Base-by-base conservation (phyloP, 306 rosid species). In the Cucumis cinereus region DNA sequence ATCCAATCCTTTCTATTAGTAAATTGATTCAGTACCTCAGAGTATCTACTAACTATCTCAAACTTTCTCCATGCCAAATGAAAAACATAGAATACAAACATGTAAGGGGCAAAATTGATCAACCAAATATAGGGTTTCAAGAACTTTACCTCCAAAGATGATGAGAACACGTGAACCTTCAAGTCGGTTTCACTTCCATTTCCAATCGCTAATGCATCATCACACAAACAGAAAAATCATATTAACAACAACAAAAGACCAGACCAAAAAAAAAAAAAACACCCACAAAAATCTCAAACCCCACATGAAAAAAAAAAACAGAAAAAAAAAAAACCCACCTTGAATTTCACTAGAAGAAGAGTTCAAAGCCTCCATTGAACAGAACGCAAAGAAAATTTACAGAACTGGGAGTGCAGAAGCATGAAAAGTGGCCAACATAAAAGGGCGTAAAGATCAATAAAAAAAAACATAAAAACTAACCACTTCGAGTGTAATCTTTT, bases 91-190 rank as follows among this genome's bases (percentile, higher is more conserved):
- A 43, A 30, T n/a, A 35, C 74, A 43, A 67, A 45, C 54, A 69
- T 40, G 23, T 8, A 24, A 23, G 38, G 70, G 73, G 77, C 7
- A 61, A 77, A 49, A 68, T 71, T 43, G 61, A 59, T 26, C 38
- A 26, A 55, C 13, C 58, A 2, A 56, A 82, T 40, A 16, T 50
- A 22, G 61, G 81, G 58, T 68, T 23, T 71, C 23, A 56, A 82
- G 66, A 49, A 61, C n/a, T 79, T 83, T 79, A 91, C 98, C 96
- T 94, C 96, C 8, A 94, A 81, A 82, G 96, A 84, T 60, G 97
- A 90, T 64, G 88, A 82, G 80, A 90, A 94, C 40, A 90, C 92
- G 64, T 79, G 95, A 76, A 86, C 95, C 78, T 67, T 81, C 49
- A 85, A 77, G 60, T 91, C 95, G 79, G 26, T 35, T 35, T 71